phyloP scores from a whole-genome alignment of 805 yeast species.

The Yarrowia sp. region DNA sequence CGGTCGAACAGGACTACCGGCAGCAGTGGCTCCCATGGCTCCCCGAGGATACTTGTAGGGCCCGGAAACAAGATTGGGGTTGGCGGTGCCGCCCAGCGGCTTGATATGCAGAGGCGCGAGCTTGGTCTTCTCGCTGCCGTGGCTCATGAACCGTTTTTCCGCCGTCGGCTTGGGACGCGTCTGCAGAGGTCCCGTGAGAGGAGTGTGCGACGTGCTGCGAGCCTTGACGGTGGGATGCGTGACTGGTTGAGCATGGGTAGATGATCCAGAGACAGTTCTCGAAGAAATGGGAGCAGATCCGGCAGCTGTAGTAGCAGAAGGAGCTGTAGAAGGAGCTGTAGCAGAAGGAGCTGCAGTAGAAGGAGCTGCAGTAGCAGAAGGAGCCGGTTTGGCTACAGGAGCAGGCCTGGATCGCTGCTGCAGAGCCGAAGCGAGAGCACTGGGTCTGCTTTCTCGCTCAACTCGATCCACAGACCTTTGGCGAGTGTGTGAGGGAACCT shows the following conservation, averaged over 20 bases:
- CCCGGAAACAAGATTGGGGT: not conserved
- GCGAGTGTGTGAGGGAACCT: not conserved
- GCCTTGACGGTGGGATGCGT: too few relatives aligned
- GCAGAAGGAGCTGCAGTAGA: not conserved
- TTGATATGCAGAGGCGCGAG: slow-evolving; percentile 18
- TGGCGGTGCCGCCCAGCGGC: not conserved
- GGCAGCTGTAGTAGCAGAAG: not conserved
- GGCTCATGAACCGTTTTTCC: slow-evolving; percentile 21
- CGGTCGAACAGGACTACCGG: not conserved
- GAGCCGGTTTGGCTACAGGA: not conserved
- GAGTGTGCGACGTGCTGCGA: not conserved
- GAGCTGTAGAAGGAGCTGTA: not conserved
- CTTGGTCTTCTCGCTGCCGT: slow-evolving; percentile 10
- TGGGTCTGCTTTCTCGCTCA: not conserved
- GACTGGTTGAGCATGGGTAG: not conserved
- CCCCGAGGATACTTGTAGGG: slow-evolving; percentile 11
- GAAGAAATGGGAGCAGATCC: not conserved
- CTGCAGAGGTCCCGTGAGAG: not conserved
- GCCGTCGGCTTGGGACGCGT: not conserved
- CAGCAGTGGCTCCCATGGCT: not conserved
- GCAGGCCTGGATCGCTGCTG: not conserved
- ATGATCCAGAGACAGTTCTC: too few relatives aligned
- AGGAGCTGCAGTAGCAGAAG: not conserved
- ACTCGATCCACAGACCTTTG: slow-evolving; percentile 10
- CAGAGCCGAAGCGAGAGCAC: not conserved